Evolutionary conservation across 169 alveolate species (phyloP).

Genomic region (Cryptosporidium muris): DNA sequence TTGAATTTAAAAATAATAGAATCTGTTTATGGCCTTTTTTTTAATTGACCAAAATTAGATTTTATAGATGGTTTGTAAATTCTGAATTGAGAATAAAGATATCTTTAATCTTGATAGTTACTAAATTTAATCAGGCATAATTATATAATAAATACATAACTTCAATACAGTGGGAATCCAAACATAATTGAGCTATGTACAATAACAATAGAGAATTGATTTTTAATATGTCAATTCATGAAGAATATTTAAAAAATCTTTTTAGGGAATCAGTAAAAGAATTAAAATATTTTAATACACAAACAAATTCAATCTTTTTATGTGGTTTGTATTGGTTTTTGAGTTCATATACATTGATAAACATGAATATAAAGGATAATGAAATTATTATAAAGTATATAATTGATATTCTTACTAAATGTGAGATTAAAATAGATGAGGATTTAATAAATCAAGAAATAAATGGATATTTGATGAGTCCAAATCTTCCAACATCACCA

Average conservation of each 20-base stretch:
- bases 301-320: slow-evolving; percentile 27
- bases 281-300: background rate
- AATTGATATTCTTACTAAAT: slow-evolving; percentile 6
- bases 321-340: slow-evolving; percentile 55
- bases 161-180: no score
- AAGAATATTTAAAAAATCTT: background rate
- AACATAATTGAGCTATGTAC: no score
- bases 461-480: slow-evolving; percentile 13
- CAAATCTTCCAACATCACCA: slow-evolving; percentile 13
- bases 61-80: no score
- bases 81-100: no score
- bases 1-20: no score
- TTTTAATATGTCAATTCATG: slow-evolving; percentile 29
- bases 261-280: background rate
- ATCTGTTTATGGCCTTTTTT: no score
- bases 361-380: background rate
- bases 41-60: no score
- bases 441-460: background rate
- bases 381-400: background rate
- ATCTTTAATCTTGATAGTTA: no score
- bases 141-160: background rate
- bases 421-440: slow-evolving; percentile 1
- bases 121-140: background rate
- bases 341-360: slow-evolving; percentile 9
- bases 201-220: background rate